Evolutionary conservation across 257 asterid species (phyloP), one percentile per base, ranked within the genome.

Genomic region (Coffea canephora): DNA sequence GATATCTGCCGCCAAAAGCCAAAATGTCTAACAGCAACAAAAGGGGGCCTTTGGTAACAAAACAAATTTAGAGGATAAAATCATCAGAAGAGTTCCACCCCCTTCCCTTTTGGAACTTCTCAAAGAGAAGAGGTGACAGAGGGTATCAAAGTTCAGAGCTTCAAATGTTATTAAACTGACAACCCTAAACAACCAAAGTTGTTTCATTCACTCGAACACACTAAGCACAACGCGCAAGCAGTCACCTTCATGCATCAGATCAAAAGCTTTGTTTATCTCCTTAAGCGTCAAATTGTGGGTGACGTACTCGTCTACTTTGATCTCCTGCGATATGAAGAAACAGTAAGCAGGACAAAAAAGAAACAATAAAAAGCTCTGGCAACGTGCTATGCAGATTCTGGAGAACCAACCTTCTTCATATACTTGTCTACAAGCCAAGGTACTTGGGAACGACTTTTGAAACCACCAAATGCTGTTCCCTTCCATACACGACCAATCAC

Each of bases 401-500:
- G 54, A 34, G 52, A n/a, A 77, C 88, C 65, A 49, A 93, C 99
- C 89, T 94, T 94, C 87, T 96, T 94, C 87, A 96, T 72, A 55
- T 96, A 96, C 85, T 94, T 94, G 21, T 94, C 97, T 14, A 96
- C 99, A 39, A 96, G 97, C 94, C 95, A 89, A 69, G 99, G 97
- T 25, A 96, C 98, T 84, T 94, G 99, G 19, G 99, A 94, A 52
- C 98, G 97, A 82, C 97, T 94, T 87, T 96, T 94, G 86, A 94
- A 96, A 55, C 99, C 98, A 76, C 99, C 97, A 85, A 96, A 96
- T 2, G 98, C 97, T 2, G 99, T 96, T 78, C 99, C 99, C 88
- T 96, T 96, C 99, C 99, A 96, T 10, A 96, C 99, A 55, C 99
- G 99, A 52, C 99, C 99, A 0, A 98, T 96, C 80, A 96, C 99